Evolutionary conservation across 768 basidiomycete genomes (phyloP).

Genomic region (Pleurotus citrinopileatus): DNA sequence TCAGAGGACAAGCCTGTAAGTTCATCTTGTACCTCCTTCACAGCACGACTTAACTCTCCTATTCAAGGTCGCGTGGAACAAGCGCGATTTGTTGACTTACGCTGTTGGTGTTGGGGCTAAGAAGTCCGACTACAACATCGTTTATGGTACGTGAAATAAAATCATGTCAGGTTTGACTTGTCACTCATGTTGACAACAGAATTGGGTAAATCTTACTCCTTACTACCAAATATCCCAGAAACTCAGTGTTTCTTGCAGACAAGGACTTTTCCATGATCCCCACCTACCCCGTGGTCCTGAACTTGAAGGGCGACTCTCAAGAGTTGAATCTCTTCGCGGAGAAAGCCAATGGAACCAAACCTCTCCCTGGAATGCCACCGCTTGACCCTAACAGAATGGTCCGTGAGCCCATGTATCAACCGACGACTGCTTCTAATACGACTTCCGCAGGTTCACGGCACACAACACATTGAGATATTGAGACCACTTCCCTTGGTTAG

Average conservation of each 20-base stretch:
- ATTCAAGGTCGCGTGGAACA: slow-evolving; percentile 78
- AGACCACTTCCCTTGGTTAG: slow-evolving; percentile 74
- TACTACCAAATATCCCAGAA: no score
- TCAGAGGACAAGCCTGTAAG: slow-evolving; percentile 52
- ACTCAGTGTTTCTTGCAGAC: no score
- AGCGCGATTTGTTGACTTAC: slow-evolving; percentile 77
- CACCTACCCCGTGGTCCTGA: slow-evolving; percentile 81
- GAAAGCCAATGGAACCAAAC: slow-evolving; percentile 32
- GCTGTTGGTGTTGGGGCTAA: slow-evolving; percentile 83
- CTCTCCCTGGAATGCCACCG: slow-evolving; percentile 66
- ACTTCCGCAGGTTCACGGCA: slow-evolving; percentile 64
- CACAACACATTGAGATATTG: slow-evolving; percentile 77
- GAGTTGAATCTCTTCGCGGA: slow-evolving; percentile 72
- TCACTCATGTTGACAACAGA: no score
- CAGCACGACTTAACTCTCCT: no score
- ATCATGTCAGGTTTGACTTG: no score
- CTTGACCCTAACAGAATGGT: slow-evolving; percentile 72
- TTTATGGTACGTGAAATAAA: slow-evolving; percentile 61
- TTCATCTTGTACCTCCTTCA: no score
- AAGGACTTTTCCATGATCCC: slow-evolving; percentile 74
- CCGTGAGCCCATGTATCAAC: slow-evolving; percentile 20
- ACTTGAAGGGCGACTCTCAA: slow-evolving; percentile 63
- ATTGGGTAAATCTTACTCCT: no score
- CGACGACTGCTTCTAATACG: neutral
- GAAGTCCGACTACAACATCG: slow-evolving; percentile 61